Evolutionary conservation across 192 early-diverging fungal genomes (phyloP).

Genomic region (Borealophlyctis nickersoniae): DNA sequence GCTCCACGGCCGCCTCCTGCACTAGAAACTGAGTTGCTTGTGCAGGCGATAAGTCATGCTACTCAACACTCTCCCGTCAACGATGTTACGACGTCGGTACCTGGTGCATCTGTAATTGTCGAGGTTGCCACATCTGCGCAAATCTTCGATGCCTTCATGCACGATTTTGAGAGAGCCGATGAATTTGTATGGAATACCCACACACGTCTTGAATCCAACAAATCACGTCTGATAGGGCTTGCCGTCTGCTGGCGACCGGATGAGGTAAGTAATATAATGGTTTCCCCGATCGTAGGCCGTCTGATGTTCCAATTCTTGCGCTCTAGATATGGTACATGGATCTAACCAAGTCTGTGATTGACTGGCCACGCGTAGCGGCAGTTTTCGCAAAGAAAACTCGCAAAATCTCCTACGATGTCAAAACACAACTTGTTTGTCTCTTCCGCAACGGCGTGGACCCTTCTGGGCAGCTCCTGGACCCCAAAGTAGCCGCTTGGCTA

Average conservation of each 20-base stretch:
- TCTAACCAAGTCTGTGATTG: not conserved
- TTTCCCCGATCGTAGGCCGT: no score
- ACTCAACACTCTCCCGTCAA: no score
- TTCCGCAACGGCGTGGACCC: conserved; percentile 2
- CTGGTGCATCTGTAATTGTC: no score
- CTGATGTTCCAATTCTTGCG: no score
- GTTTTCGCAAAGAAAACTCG: conserved; percentile 11
- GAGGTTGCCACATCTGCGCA: not conserved
- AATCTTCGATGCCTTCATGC: not conserved
- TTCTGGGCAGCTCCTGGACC: conserved; percentile 2
- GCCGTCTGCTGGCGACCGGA: not conserved
- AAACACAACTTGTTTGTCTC: conserved; percentile 3
- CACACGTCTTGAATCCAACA: not conserved
- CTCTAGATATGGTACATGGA: not conserved
- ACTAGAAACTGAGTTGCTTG: no score
- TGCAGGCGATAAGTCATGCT: no score
- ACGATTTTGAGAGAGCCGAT: not conserved
- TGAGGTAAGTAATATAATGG: no score
- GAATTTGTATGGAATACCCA: not conserved
- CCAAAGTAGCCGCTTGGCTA: conserved; percentile 24
- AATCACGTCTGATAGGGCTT: not conserved
- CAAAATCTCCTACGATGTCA: conserved; percentile 10
- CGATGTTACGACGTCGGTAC: no score
- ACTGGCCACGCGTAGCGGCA: not conserved
- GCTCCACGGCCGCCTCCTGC: no score